Evolutionary conservation across 2,329 filamentous ascomycete genomes (phyloP).

Genomic region (Emericellopsis cladophorae): DNA sequence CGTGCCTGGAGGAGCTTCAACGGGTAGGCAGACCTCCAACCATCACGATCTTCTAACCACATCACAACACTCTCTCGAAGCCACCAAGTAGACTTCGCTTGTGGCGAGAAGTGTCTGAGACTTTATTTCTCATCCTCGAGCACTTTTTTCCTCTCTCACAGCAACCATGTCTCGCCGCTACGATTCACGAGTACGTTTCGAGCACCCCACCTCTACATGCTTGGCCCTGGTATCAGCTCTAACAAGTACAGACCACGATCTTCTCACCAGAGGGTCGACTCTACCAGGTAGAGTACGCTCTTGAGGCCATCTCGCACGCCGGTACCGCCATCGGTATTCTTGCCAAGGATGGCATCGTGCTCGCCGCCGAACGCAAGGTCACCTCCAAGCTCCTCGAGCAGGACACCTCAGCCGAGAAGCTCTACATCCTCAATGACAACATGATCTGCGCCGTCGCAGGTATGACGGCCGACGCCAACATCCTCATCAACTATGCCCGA

Average conservation of each 20-base stretch:
- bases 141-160: background rate
- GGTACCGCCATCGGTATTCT: constrained; percentile 94
- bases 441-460: constrained; percentile 99
- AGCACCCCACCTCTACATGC: constrained; percentile 5
- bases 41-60: background rate
- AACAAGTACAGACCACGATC: constrained; percentile 71
- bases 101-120: background rate
- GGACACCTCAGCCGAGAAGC: constrained; percentile 98
- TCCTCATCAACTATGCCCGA: constrained; percentile 98
- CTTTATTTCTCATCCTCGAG: constrained; percentile 2
- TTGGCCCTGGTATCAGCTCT: background rate
- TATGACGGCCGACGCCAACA: constrained; percentile 99
- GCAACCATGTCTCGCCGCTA: constrained; percentile 85
- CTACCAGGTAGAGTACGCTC: constrained; percentile 98
- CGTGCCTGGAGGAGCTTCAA: constrained; percentile 30
- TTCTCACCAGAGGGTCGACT: constrained; percentile 98
- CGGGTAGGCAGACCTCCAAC: background rate
- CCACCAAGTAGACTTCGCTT: background rate
- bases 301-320: constrained; percentile 97
- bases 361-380: constrained; percentile 96
- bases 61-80: constrained; percentile 1
- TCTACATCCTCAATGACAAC: constrained; percentile 99
- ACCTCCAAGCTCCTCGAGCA: constrained; percentile 98
- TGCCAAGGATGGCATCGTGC: constrained; percentile 94
- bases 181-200: constrained; percentile 74